Evolutionary conservation across 2,329 filamentous ascomycete genomes (phyloP).

Genomic region (Phoma herbarum): DNA sequence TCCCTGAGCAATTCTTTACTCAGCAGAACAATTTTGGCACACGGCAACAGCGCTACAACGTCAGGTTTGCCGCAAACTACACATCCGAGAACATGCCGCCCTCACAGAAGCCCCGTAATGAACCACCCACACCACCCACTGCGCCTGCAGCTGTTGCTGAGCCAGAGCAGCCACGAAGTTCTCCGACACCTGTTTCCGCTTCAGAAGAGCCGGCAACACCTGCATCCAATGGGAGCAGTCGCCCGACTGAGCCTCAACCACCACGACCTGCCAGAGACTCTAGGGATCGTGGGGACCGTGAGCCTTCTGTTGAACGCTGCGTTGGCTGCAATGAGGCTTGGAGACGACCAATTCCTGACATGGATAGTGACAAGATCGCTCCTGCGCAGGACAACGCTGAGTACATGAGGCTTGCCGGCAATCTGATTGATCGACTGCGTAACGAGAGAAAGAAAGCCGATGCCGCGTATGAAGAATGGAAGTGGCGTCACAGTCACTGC

Average conservation of each 20-base stretch:
- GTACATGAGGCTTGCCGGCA: slow-evolving; percentile 24
- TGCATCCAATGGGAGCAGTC: slow-evolving; percentile 6
- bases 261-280: slow-evolving; percentile 11
- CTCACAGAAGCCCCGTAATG: slow-evolving; percentile 30
- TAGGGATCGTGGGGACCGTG: slow-evolving; percentile 18
- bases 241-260: slow-evolving; percentile 15
- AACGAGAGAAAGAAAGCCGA: slow-evolving; percentile 29
- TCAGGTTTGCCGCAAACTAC: slow-evolving; percentile 36
- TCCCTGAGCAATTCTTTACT: slow-evolving; percentile 17
- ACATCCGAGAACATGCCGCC: slow-evolving; percentile 33
- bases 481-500: slow-evolving; percentile 21
- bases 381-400: slow-evolving; percentile 29
- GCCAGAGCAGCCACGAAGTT: slow-evolving; percentile 17
- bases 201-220: slow-evolving; percentile 21
- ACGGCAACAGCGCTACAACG: slow-evolving; percentile 39
- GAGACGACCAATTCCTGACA: slow-evolving; percentile 30
- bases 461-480: slow-evolving; percentile 30
- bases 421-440: slow-evolving; percentile 30
- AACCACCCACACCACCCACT: slow-evolving; percentile 21
- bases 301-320: slow-evolving; percentile 33
- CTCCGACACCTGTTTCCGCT: slow-evolving; percentile 14
- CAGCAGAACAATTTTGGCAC: slow-evolving; percentile 24
- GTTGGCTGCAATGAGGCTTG: slow-evolving; percentile 32
- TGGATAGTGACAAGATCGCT: slow-evolving; percentile 21
- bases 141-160: slow-evolving; percentile 14